phyloP scores from a whole-genome alignment of 2,329 filamentous ascomycete species.

The Pyrenochaeta sp. region DNA sequence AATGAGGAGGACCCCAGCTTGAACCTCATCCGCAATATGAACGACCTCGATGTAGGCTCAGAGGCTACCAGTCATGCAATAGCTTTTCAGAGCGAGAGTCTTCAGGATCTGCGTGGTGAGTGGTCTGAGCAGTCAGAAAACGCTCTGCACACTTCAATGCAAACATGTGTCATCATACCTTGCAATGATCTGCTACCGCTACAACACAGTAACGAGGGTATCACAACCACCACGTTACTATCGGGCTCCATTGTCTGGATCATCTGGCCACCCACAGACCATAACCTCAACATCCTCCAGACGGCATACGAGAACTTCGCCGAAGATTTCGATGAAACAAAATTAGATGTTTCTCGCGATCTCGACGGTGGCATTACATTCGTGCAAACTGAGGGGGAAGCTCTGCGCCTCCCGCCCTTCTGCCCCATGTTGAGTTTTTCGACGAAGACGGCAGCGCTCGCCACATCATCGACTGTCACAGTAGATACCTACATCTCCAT shows the following conservation, averaged over 20 bases:
- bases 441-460: constrained; percentile 15
- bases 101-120: constrained; percentile 14
- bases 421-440: constrained; percentile 20
- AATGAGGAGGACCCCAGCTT: constrained; percentile 1
- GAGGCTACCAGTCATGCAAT: background rate
- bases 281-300: constrained; percentile 22
- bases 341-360: constrained; percentile 1
- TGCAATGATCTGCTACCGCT: constrained; percentile 11
- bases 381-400: constrained; percentile 21
- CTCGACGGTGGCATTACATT: constrained; percentile 27
- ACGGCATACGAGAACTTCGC: constrained; percentile 14
- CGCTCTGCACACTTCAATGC: constrained; percentile 9
- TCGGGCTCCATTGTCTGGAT: constrained; percentile 28
- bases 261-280: constrained; percentile 31
- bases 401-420: constrained; percentile 26
- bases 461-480: constrained; percentile 14
- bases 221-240: constrained; percentile 22
- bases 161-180: constrained; percentile 13
- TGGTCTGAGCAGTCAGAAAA: constrained; percentile 3
- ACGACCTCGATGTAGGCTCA: background rate
- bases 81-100: constrained; percentile 15
- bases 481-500: constrained; percentile 12
- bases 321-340: background rate
- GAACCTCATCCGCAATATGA: constrained; percentile 14
- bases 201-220: constrained; percentile 29